These are phyloP conservation scores for Stachybotrys elegans DNA, from an alignment of 2,329 filamentous ascomycete genomes.

Conservation along the genomic window DNA sequence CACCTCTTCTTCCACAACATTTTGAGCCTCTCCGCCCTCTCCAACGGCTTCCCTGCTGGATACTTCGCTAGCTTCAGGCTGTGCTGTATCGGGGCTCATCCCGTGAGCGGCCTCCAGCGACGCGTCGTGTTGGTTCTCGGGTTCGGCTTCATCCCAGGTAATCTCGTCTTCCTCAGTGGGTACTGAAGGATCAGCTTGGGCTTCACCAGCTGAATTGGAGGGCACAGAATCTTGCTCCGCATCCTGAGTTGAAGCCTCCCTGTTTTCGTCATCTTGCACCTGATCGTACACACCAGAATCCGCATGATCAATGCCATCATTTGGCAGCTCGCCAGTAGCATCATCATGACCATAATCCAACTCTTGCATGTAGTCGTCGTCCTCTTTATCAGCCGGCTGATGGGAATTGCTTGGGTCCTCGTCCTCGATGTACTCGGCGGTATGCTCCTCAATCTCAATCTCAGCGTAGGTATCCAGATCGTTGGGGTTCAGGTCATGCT, in stretches of 20 bases:
- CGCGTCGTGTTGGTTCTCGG: neutral
- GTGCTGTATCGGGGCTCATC: too few relatives aligned
- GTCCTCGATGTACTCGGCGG: neutral
- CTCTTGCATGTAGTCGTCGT: conserved; percentile 15
- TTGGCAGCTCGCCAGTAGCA: neutral
- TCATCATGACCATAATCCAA: conserved; percentile 25
- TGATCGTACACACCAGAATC: too few relatives aligned
- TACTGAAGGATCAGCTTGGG: neutral
- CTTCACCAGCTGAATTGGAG: neutral
- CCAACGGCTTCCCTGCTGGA: too few relatives aligned
- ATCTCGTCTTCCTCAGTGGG: conserved; percentile 11
- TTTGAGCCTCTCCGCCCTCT: too few relatives aligned
- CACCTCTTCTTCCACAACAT: too few relatives aligned
- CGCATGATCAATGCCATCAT: neutral
- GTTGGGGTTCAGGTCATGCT: conserved; percentile 3
- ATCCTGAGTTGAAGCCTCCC: neutral
- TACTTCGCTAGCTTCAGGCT: too few relatives aligned
- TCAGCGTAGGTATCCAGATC: neutral
- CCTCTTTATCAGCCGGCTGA: conserved; percentile 5
- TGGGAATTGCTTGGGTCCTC: too few relatives aligned
- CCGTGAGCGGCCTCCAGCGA: conserved; percentile 5
- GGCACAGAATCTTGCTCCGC: conserved; percentile 4
- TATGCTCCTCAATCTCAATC: neutral
- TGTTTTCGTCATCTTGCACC: too few relatives aligned
- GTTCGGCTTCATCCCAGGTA: conserved; percentile 13